Conservation (phyloP, 495 filamentous ascomycete genomes). For the Penicillium arizonense region DNA sequence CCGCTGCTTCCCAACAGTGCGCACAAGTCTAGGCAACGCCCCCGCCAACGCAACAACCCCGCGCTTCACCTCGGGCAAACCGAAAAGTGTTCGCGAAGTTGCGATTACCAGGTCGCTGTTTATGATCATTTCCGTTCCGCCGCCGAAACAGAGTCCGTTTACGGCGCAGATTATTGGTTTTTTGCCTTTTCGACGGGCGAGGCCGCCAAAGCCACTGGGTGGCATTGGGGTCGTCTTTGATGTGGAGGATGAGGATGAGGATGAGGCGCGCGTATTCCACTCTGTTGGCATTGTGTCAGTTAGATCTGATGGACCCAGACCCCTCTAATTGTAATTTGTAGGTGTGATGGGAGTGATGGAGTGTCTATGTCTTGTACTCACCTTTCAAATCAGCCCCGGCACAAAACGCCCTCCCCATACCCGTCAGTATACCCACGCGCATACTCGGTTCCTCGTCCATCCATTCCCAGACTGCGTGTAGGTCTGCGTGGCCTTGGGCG, state of each 20-base stretch:
- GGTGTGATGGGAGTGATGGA: neutral
- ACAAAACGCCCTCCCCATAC: slow-evolving; percentile 56
- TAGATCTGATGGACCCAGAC: neutral
- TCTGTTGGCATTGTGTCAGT: slow-evolving; percentile 24
- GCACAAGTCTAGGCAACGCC: slow-evolving; percentile 67
- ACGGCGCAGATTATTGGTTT: slow-evolving; percentile 73
- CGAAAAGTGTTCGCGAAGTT: slow-evolving; percentile 51
- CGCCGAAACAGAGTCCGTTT: slow-evolving; percentile 71
- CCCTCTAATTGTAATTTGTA: neutral
- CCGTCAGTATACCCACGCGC: slow-evolving; percentile 55
- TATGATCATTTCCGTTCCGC: slow-evolving; percentile 71
- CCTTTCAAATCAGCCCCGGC: slow-evolving; percentile 60
- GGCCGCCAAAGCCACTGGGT: slow-evolving; percentile 36
- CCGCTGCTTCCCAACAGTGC: slow-evolving; percentile 64
- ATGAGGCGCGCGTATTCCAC: slow-evolving; percentile 31
- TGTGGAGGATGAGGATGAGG: neutral
- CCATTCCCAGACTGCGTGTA: slow-evolving; percentile 54
- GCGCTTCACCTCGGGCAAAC: slow-evolving; percentile 67
- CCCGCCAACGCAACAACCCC: slow-evolving; percentile 74
- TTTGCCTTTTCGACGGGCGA: slow-evolving; percentile 46
- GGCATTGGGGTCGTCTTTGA: slow-evolving; percentile 16
- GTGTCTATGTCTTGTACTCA: slow-evolving; percentile 6
- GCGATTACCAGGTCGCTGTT: slow-evolving; percentile 73
- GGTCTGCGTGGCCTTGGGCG: slow-evolving; percentile 49
- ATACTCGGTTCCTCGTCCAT: slow-evolving; percentile 54